Evolutionary conservation across 257 asterid species (phyloP).

Genomic region (Nicotiana tomentosiformis): DNA sequence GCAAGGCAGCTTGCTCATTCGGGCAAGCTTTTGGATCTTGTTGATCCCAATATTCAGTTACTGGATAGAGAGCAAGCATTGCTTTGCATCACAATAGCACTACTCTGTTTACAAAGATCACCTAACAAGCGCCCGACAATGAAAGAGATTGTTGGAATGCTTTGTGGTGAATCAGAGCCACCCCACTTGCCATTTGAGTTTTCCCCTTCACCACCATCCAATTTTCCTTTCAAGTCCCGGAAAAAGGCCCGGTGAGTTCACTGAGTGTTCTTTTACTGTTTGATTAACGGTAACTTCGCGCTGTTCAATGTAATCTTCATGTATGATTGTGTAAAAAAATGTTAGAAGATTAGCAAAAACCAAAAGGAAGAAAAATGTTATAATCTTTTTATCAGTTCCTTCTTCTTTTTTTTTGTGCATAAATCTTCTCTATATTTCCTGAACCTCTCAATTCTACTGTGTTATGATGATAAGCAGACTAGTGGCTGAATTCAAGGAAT

Average conservation of each 20-base stretch:
- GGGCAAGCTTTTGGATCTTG: conserved; percentile 71
- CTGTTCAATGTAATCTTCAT: conserved; percentile 12
- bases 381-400: background rate
- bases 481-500: conserved; percentile 40
- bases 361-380: background rate
- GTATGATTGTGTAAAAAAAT: conserved; percentile 16
- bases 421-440: background rate
- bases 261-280: background rate
- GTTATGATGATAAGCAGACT: conserved; percentile 23
- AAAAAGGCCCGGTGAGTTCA: conserved; percentile 50
- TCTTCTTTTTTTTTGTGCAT: background rate
- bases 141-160: conserved; percentile 80
- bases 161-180: conserved; percentile 68
- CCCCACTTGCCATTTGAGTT: conserved; percentile 90
- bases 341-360: background rate
- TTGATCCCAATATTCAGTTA: conserved; percentile 51
- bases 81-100: conserved; percentile 69
- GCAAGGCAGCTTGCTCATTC: conserved; percentile 73
- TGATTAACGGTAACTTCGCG: background rate
- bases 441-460: background rate
- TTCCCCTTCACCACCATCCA: conserved; percentile 86
- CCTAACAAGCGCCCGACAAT: conserved; percentile 71
- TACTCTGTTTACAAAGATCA: conserved; percentile 72
- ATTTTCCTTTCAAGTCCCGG: conserved; percentile 63
- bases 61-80: conserved; percentile 55